Conservation (phyloP, 116 monocot species). For the Zostera marina region DNA sequence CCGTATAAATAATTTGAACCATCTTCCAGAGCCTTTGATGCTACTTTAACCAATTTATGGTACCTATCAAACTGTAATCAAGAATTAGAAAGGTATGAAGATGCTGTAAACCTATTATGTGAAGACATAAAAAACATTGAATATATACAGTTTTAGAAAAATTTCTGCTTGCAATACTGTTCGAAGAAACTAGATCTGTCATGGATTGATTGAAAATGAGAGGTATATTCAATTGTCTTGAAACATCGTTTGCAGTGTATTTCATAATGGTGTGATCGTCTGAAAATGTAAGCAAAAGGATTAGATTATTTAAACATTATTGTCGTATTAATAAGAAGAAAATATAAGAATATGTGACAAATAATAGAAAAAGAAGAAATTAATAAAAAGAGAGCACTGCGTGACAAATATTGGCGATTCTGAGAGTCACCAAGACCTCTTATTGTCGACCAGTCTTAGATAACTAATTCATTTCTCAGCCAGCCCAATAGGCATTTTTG, state of each 20-base stretch:
- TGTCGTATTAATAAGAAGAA: background rate
- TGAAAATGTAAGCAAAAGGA: background rate
- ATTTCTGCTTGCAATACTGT: constrained; percentile 19
- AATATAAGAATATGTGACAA: no score
- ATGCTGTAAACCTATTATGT: background rate
- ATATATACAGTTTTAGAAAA: constrained; percentile 1
- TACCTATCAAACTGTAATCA: constrained; percentile 34
- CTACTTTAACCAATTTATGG: constrained; percentile 45
- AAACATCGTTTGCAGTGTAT: constrained; percentile 41
- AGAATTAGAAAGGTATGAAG: constrained; percentile 2
- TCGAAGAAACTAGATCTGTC: constrained; percentile 6
- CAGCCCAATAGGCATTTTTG: no score
- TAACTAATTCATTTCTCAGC: no score
- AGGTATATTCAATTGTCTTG: constrained; percentile 20
- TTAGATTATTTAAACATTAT: background rate
- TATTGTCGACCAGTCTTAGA: no score
- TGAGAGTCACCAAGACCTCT: no score
- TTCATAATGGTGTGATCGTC: constrained; percentile 23
- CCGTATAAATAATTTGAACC: constrained; percentile 40
- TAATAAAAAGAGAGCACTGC: no score
- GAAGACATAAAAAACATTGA: background rate
- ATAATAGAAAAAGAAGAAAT: no score
- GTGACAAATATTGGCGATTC: no score
- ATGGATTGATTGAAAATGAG: constrained; percentile 17
- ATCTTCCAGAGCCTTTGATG: constrained; percentile 38